Base-by-base conservation (phyloP, 208 protist genomes). In the Lotmaria passim region DNA sequence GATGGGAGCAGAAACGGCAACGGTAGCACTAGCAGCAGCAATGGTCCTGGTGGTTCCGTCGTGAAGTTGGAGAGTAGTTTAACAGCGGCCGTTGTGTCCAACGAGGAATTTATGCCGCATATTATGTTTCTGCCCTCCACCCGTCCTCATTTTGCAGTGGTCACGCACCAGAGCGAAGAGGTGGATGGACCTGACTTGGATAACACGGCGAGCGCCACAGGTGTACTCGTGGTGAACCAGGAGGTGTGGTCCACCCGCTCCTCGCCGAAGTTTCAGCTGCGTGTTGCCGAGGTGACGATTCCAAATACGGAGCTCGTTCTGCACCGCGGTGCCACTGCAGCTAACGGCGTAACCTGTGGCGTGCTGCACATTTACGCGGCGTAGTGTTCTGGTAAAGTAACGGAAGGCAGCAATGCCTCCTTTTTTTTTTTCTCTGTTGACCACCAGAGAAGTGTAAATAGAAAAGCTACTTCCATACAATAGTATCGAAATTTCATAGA, bases 241-340 rank as follows among this genome's bases (percentile, higher is more conserved):
- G 87, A 85, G 56, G 76, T 91, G 33, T 96, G 89, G 87, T 91
- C 85, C 12, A 72, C 75, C n/a, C 91, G 91, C 19, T 70, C 71
- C 7, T 51, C 57, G 0, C 77, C 65, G 5, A 79, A 68, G 69
- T 93, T 90, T 68, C 73, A 88, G 62, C 53, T 96, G 55, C 88
- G 87, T 23, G 91, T 96, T 53, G 85, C 82, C 11, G 91, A 96
- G 75, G 81, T 96, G 24, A 94, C 88, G 1, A 87, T 96, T n/a
- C 61, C 64, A 0, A 70, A 93, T 61, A 87, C 80, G 48, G 76
- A 69, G 11, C 23, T 62, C 2, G 88, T 90, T 1, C 69, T 83
- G 53, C 69, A 69, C 17, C 80, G 78, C 17, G 91, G 91, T 1
- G 91, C 88, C 14, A 80, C 73, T 0, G 69, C 83, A 14, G 73